Conservation (phyloP, 441 rosid species). For the Jatropha podagrica region DNA sequence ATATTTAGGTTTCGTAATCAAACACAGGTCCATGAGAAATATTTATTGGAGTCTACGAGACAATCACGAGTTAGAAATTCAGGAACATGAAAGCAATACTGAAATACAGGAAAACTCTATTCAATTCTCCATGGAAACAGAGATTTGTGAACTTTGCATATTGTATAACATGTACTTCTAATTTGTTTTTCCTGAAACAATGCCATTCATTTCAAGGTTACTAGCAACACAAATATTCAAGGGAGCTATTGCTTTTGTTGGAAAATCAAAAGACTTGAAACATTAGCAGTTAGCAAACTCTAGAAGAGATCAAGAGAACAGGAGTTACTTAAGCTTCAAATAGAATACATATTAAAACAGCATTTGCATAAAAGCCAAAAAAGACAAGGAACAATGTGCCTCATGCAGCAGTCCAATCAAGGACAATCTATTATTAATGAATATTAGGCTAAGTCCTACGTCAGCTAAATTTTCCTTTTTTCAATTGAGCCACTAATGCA, state of each 20-base stretch:
- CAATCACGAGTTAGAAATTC: neutral
- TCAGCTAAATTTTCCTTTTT: too few species aligned
- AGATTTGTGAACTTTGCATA: neutral
- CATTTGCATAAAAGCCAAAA: neutral
- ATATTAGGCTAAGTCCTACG: too few species aligned
- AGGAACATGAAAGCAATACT: neutral
- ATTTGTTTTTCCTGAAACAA: neutral
- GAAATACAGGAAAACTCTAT: neutral
- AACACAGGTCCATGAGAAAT: neutral
- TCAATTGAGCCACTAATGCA: too few species aligned
- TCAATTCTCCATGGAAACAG: neutral
- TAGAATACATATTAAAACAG: neutral
- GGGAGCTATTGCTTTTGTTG: neutral
- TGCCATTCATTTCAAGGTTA: neutral
- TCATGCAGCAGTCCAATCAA: neutral
- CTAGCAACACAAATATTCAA: neutral
- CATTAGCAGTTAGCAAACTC: neutral
- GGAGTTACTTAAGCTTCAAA: neutral
- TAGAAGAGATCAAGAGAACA: neutral
- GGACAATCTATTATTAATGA: too few species aligned
- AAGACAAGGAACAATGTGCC: neutral
- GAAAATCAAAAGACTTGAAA: neutral
- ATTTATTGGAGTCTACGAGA: neutral
- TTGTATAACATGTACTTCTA: neutral
- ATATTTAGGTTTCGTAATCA: conserved; percentile 16